Evolutionary conservation across 2,329 filamentous ascomycete genomes (phyloP), one percentile per base, ranked within the genome.

Genomic region (Aspergillus nomiae): DNA sequence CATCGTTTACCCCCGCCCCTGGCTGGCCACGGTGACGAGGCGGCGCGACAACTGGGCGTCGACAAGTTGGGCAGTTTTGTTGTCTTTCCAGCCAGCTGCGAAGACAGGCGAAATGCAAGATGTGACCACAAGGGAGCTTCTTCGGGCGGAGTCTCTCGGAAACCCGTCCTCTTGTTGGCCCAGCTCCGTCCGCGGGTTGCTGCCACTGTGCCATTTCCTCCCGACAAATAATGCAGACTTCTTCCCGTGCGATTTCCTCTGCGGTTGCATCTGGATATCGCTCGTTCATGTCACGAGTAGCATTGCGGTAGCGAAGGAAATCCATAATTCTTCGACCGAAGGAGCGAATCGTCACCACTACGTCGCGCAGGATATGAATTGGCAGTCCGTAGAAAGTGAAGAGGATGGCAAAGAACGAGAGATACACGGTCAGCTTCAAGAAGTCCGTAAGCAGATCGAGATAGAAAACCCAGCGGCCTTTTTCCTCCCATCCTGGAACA

Each of bases 81-180:
- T 99, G 95, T 67, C 95, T 86, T 81, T 99, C 95, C 32, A 99
- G 85, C 95, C 95, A 99, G 76, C 94, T 96, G 78, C 95, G 92
- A 62, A 99, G 86, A 76, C 95, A 99, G 55, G 93, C 90, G 68
- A 97, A 91, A 77, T 99, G 95, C 45, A 99, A 81, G 45, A 98
- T 95, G 74, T 99, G 95, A 5, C 94, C 94, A 77, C 95, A 99
- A 0, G 95, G 95, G 11, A 99, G 85, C 79, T 97, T 98, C 83
- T 99, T 99, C 8, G 95, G 92, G 24, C 95, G 87, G 61, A 91
- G 86, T 60, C 94, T 87, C 73, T 98, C 93, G 63, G 96, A 89
- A 61, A 90, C 84, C 55, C 77, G 74, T 64, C 70, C 69, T 53
- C 69, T 63, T 56, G 71, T 69, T n/a, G 68, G 71, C n/a, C 69